Evolutionary conservation across 352 stramenopile species (phyloP).

Genomic region (Pythium volutum): DNA sequence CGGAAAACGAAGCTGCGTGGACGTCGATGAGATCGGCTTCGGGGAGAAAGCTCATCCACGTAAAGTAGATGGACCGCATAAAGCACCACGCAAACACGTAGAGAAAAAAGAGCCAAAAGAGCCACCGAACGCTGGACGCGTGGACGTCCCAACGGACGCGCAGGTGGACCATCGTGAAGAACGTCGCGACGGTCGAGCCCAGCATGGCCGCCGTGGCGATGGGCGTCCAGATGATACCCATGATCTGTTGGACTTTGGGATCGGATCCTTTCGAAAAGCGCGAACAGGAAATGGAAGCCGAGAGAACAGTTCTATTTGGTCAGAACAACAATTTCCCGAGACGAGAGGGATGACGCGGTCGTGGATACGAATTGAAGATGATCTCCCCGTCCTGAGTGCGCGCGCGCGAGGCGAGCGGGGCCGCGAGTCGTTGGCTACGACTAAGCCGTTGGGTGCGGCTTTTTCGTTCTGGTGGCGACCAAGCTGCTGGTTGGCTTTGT

Average conservation of each 20-base stretch:
- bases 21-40: not conserved
- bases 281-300: not conserved
- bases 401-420: no score
- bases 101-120: constrained; percentile 63
- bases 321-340: no score
- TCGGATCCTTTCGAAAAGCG: no score
- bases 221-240: constrained; percentile 17
- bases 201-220: constrained; percentile 10
- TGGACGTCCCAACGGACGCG: constrained; percentile 24
- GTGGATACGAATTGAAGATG: no score
- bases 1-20: constrained; percentile 4
- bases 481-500: no score
- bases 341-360: no score
- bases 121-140: constrained; percentile 44
- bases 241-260: not conserved
- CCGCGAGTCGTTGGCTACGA: no score
- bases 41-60: constrained; percentile 26
- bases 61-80: constrained; percentile 37
- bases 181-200: constrained; percentile 13
- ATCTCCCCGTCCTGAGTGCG: no score
- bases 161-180: constrained; percentile 21
- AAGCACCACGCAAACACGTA: constrained; percentile 44
- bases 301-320: not conserved
- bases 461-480: no score
- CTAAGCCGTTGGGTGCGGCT: no score